phyloP scores from a whole-genome alignment of 768 basidiomycete species.

The Dentipellis sp. region DNA sequence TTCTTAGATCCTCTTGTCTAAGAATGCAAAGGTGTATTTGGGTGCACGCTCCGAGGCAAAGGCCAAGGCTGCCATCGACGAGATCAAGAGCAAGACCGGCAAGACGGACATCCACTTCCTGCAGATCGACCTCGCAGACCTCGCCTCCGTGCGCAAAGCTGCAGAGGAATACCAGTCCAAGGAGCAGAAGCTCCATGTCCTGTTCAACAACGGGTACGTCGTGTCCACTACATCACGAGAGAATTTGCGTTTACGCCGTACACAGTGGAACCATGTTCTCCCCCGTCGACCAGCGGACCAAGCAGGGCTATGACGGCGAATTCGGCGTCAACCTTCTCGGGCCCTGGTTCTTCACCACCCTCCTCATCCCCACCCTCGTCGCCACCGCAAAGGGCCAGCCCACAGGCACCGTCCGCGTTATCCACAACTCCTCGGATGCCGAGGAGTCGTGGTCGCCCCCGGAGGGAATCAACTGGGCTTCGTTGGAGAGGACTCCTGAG shows the following conservation, averaged over 20 bases:
- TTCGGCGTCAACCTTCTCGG: slow-evolving; percentile 27
- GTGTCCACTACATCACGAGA: too few species aligned
- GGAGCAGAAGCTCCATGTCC: slow-evolving; percentile 18
- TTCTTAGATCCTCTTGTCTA: slow-evolving; percentile 18
- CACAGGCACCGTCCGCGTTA: slow-evolving; percentile 20
- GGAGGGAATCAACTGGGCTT: slow-evolving; percentile 14
- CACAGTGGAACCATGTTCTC: slow-evolving; percentile 24
- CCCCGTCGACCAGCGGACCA: slow-evolving; percentile 21
- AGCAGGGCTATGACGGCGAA: slow-evolving; percentile 25
- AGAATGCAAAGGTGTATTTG: slow-evolving; percentile 23
- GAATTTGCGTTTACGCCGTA: not conserved
- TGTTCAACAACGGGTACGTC: slow-evolving; percentile 27
- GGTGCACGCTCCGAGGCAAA: slow-evolving; percentile 18
- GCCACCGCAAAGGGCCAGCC: slow-evolving; percentile 21
- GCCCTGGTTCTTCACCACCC: slow-evolving; percentile 21
- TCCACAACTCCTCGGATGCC: slow-evolving; percentile 17
- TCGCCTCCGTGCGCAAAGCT: slow-evolving; percentile 24
- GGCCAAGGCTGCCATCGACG: slow-evolving; percentile 13
- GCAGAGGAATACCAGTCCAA: slow-evolving; percentile 26
- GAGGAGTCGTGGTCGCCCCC: slow-evolving; percentile 18
- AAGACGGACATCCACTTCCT: slow-evolving; percentile 17
- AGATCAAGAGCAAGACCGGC: slow-evolving; percentile 14
- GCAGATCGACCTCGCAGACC: slow-evolving; percentile 28
- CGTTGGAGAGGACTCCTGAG: slow-evolving; percentile 1
- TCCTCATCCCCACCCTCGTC: slow-evolving; percentile 24